Evolutionary conservation across 306 rosid species (phyloP).

Genomic region (Ormosia semicastrata): DNA sequence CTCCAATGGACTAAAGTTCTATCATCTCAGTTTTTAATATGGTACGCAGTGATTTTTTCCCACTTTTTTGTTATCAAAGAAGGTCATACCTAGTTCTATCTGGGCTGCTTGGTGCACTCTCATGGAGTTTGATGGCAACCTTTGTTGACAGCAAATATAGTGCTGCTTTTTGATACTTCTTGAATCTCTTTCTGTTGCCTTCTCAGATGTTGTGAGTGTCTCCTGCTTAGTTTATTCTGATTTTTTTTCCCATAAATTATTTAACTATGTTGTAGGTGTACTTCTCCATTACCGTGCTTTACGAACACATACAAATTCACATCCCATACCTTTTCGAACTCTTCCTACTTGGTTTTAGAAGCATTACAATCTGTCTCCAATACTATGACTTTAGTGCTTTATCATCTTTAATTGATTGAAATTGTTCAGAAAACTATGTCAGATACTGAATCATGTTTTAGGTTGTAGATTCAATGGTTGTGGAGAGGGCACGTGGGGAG

Average conservation of each 20-base stretch:
- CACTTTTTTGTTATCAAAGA: slow-evolving; percentile 95
- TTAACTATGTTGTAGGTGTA: not conserved
- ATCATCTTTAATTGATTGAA: slow-evolving; percentile 16
- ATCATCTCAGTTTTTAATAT: slow-evolving; percentile 1
- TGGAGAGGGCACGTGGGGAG: slow-evolving; percentile 99
- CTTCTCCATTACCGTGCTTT: not conserved
- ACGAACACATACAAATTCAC: no score
- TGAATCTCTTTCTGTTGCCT: slow-evolving; percentile 96
- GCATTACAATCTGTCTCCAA: not conserved
- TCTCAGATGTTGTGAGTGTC: slow-evolving; percentile 95
- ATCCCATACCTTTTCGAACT: no score
- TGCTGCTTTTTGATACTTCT: slow-evolving; percentile 90
- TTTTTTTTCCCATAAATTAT: not conserved
- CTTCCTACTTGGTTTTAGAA: no score
- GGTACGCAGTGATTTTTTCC: slow-evolving; percentile 85
- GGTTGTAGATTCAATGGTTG: slow-evolving; percentile 99
- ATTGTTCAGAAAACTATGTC: slow-evolving; percentile 26
- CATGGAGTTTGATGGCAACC: slow-evolving; percentile 93
- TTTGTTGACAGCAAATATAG: slow-evolving; percentile 74
- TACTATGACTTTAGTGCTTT: slow-evolving; percentile 19
- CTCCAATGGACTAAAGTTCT: not conserved
- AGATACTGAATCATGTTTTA: slow-evolving; percentile 49
- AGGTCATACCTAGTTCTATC: slow-evolving; percentile 91
- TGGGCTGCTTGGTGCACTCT: slow-evolving; percentile 95
- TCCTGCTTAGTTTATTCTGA: not conserved